Base-by-base conservation (phyloP, 1,284 basidiomycete species). In the Austroboletus niveus region DNA sequence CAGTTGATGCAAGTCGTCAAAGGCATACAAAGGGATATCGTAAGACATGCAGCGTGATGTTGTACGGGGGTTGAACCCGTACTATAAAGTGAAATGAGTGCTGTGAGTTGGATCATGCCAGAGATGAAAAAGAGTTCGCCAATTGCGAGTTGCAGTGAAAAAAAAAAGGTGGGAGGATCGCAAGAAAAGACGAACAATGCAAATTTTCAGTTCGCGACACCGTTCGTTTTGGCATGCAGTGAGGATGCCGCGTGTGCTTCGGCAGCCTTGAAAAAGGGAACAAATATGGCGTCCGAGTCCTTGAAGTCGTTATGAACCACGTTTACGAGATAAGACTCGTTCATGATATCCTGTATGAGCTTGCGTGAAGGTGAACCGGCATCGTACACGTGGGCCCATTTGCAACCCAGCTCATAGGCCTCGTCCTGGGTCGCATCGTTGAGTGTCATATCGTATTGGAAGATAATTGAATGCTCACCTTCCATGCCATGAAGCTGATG, bases 281-380 rank as follows among this genome's bases (percentile, higher is more conserved):
- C 76, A 70, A 96, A 98, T 72, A 98, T 95, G 35, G 87, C 87
- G 45, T 87, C 77, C 7, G 84, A 73, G 66, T 89, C 81, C 70
- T 90, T 87, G 81, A 92, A 98, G 72, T 98, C 91, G 74, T 99
- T 98, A 71, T 98, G 94, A 15, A 98, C 94, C 59, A 99, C 88
- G 69, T 98, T 98, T 62, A 99, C 93, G 60, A 99, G 87, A 77
- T 88, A 91, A 52, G 81, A 87, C 3, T 80, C 81, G 56, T 94
- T 84, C 84, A 94, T 91, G 59, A 96, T 73, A 34, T 82, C 75
- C 54, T 79, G 74, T 62, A 99, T 87, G 59, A 98, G 73, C 61
- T 85, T 81, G 51, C 88, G 83, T 20, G 91, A 85, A 3, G 82
- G 76, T 1, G 92, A 91, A 30, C 79, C 81, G 27, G 85, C 73